These are phyloP conservation scores for Yamadazyma sp. DNA, from an alignment of 1,139 yeast genomes.

Conservation along the genomic window DNA sequence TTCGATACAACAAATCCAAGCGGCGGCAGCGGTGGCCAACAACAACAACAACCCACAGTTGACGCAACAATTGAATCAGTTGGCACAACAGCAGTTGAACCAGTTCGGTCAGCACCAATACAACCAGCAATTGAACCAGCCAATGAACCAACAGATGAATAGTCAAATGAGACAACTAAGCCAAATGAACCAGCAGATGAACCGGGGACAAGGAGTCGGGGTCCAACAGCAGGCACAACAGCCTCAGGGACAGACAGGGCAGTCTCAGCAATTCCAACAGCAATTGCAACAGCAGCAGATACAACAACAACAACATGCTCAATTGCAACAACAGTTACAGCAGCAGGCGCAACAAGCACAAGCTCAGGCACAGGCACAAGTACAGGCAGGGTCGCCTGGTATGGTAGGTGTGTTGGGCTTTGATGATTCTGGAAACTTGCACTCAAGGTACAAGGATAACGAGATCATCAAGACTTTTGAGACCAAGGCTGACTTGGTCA, in stretches of 20 bases:
- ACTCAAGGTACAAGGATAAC: constrained; percentile 34
- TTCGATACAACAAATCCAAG: constrained; percentile 23
- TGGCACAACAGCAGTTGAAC: constrained; percentile 20
- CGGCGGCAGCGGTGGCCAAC: constrained; percentile 20
- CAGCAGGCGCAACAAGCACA: constrained; percentile 6
- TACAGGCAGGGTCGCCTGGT: neutral
- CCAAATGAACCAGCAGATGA: constrained; percentile 14
- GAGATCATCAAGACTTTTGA: constrained; percentile 48
- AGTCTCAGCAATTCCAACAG: constrained; percentile 11
- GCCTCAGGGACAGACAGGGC: constrained; percentile 8
- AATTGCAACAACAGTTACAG: constrained; percentile 6
- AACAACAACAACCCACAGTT: constrained; percentile 25
- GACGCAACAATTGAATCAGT: constrained; percentile 28
- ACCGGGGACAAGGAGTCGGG: constrained; percentile 4
- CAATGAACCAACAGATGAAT: constrained; percentile 17
- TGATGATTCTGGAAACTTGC: constrained; percentile 16
- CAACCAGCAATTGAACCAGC: constrained; percentile 17
- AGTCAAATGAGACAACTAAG: constrained; percentile 17
- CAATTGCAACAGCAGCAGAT: constrained; percentile 12
- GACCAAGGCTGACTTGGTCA: constrained; percentile 42
- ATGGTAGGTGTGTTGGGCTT: constrained; percentile 7
- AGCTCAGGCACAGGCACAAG: constrained; percentile 6
- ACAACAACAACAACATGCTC: constrained; percentile 8
- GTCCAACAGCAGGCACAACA: constrained; percentile 16
- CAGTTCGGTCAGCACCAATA: constrained; percentile 27